Conservation (phyloP, 805 yeast species). For the Saturnispora saitoi region DNA sequence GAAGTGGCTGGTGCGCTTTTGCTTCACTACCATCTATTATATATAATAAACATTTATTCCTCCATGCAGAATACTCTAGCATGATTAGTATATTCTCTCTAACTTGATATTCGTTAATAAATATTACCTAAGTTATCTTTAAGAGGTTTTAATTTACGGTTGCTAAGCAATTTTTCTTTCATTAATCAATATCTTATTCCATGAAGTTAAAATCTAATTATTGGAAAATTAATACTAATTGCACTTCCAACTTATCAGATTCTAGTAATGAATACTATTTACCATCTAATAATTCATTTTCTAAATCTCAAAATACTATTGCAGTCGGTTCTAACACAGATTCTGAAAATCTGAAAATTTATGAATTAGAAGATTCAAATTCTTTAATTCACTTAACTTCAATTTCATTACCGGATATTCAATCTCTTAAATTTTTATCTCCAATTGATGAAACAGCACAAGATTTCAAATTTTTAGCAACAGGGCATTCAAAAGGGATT, state of each 20-base stretch:
- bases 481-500: constrained; percentile 73
- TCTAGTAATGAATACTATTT: constrained; percentile 10
- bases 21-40: too few species aligned
- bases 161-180: background rate
- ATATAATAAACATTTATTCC: too few species aligned
- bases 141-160: too few species aligned
- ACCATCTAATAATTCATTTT: constrained; percentile 33
- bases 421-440: constrained; percentile 43
- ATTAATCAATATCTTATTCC: background rate
- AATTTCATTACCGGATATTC: constrained; percentile 48
- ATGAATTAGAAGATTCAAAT: constrained; percentile 29
- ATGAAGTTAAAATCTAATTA: constrained; percentile 20
- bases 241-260: background rate
- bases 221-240: constrained; percentile 23
- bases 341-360: constrained; percentile 42
- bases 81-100: background rate
- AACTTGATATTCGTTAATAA: background rate
- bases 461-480: constrained; percentile 36
- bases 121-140: too few species aligned
- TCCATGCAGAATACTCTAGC: too few species aligned
- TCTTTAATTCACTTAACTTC: constrained; percentile 49
- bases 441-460: constrained; percentile 18
- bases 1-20: constrained; percentile 4
- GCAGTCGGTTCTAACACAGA: constrained; percentile 45
- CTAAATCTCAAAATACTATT: constrained; percentile 29